Base-by-base conservation (phyloP, 1,139 yeast genomes). In the Petasospora fabianii region DNA sequence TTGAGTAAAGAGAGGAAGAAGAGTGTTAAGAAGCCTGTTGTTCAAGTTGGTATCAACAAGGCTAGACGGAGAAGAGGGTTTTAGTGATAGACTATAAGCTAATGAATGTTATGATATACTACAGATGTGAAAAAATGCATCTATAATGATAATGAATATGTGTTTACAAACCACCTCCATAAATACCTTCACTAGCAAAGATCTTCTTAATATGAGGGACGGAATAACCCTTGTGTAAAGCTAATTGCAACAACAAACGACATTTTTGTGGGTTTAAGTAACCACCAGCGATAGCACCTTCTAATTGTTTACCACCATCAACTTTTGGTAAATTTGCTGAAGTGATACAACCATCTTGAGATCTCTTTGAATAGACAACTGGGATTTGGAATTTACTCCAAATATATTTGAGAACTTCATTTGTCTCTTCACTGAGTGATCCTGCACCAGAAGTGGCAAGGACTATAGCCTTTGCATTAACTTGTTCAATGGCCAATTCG, bases 381-480 rank as follows among this genome's bases (percentile, higher is more conserved):
- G 87, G 86, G 28, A 77, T 63, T 14, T 61, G 51, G 33, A 65
- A 54, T 21, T 59, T 53, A 13, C 57, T 47, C 47, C 67, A 62
- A 22, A 69, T 52, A 30, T 62, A 60, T 32, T 62, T 57, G 33
- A 73, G 46, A 14, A 60, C 61, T 32, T 66, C 63, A 49, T 75
- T 77, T 3, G 82, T 75, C 13, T 55, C 59, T 12, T 70, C 74
- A 20, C 78, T 68, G 62, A 80, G 61, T 2, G 84, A 75, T 0
- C 87, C 87, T 1, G 86, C 84, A 27, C 87, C 87, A 73, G 80
- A 75, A 4, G 84, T 77, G 0, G 86, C 87, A 35, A 80, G 62
- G 1, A 80, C 77, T 17, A 80, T 56, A 3, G 86, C 87, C 44
- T 67, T 61, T 4, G 69, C 65, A 7, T 62, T 64, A 50, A 75